These are phyloP conservation scores for Chaetoscypha palmicola DNA, from an alignment of 2,329 filamentous ascomycete genomes.

Conservation along the genomic window DNA sequence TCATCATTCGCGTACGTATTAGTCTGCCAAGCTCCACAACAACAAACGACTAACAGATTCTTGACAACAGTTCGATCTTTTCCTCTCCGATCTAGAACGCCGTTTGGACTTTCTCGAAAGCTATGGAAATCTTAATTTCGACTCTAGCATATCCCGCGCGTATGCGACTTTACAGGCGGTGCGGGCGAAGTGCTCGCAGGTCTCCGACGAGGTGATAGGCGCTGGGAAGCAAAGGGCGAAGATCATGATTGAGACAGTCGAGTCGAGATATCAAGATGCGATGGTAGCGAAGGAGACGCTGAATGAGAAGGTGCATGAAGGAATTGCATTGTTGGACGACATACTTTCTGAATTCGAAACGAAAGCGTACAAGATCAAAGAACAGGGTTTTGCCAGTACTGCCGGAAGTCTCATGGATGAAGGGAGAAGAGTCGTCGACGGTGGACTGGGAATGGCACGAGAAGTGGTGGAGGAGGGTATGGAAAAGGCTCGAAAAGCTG, in stretches of 20 bases:
- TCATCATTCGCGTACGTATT: slow-evolving; percentile 48
- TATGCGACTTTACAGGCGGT: slow-evolving; percentile 83
- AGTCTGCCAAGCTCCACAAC: not conserved
- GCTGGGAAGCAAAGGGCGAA: slow-evolving; percentile 77
- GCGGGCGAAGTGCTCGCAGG: slow-evolving; percentile 78
- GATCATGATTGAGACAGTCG: slow-evolving; percentile 87
- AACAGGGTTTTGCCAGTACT: slow-evolving; percentile 67
- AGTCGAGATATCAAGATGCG: slow-evolving; percentile 79
- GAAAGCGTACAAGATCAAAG: slow-evolving; percentile 70
- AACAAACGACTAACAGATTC: slow-evolving; percentile 11
- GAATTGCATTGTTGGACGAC: slow-evolving; percentile 76
- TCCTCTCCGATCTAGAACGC: slow-evolving; percentile 78
- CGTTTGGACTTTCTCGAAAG: slow-evolving; percentile 82
- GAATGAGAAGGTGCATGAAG: slow-evolving; percentile 84
- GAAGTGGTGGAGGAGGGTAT: slow-evolving; percentile 75
- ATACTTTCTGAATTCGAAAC: slow-evolving; percentile 82
- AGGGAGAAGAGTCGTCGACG: slow-evolving; percentile 73
- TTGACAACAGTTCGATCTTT: slow-evolving; percentile 58
- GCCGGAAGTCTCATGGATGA: slow-evolving; percentile 69
- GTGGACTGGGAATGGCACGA: slow-evolving; percentile 65
- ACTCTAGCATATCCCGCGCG: slow-evolving; percentile 75
- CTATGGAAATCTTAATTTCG: slow-evolving; percentile 76
- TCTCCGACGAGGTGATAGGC: slow-evolving; percentile 84
- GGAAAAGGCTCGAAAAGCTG: slow-evolving; percentile 74
- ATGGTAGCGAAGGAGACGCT: slow-evolving; percentile 77